Evolutionary conservation across 1,284 basidiomycete genomes (phyloP), one percentile per base, ranked within the genome.

Genomic region (Hypsizygus ulmarius): DNA sequence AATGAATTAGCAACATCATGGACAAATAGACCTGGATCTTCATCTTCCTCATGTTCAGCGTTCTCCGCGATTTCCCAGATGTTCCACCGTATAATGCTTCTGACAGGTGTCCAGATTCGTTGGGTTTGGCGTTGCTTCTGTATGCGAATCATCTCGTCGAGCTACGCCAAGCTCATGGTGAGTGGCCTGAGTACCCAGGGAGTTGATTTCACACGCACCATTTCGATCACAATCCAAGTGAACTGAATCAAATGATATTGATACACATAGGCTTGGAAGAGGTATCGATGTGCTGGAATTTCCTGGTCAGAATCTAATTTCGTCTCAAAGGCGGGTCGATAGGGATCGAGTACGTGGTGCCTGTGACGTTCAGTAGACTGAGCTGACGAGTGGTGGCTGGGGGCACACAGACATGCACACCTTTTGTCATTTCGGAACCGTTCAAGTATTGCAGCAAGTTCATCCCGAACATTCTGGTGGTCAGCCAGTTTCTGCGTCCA

Each of bases 231-330:
- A 7, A 74, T 68, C 10, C 62, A 64, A 2, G 73, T 61, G 56
- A 84, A 80, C 43, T 78, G 75, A 50, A 82, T 75, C 29, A 89
- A 57, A 57, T 87, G 78, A 57, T 83, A 86, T 56, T 91, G 87
- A 60, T 90, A 92, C 16, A 89, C 76, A 57, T 82, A 87, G 43
- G 81, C 82, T 49, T 84, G 68, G 53, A 87, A 87, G 6, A 87
- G 67, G 59, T 78, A 80, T 25, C 79, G 73, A 73, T 91, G 74
- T 37, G 82, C 75, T 55, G 84, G 77, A 14, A 63, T 57, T 25
- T 68, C 64, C 15, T 47, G 40, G 3, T 64, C 55, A 2, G 58
- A 59, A 2, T 67, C 65, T 9, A 50, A 37, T 18, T 14, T 43
- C 18, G 77, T 67, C 42, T 85, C 79, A 49, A 90, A 83, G 0